These are phyloP conservation scores for Gloeostereum incarnatum DNA, from an alignment of 768 basidiomycete species.

Conservation along the genomic window DNA sequence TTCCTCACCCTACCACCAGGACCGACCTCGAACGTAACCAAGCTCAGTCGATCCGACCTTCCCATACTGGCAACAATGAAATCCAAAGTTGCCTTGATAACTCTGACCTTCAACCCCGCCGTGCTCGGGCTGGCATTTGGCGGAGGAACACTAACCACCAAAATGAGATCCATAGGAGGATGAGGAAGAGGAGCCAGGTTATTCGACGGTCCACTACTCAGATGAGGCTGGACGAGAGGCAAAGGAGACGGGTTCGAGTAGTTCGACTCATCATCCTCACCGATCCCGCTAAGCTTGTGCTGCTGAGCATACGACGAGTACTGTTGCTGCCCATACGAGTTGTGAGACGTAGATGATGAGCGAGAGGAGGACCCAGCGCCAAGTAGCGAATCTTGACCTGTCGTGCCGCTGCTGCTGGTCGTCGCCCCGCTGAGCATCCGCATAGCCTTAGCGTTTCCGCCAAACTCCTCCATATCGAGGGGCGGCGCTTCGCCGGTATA, in stretches of 20 bases:
- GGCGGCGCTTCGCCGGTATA: conserved; percentile 23
- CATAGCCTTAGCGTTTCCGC: conserved; percentile 66
- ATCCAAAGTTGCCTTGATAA: conserved; percentile 83
- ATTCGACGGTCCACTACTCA: conserved; percentile 69
- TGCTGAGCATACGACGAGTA: conserved; percentile 17
- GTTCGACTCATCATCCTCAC: conserved; percentile 59
- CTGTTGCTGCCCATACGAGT: conserved; percentile 33
- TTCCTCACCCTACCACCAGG: conserved; percentile 73
- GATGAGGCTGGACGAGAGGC: conserved; percentile 58
- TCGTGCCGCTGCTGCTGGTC: conserved; percentile 45
- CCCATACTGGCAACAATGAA: conserved; percentile 76
- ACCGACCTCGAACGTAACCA: conserved; percentile 93
- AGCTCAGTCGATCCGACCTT: conserved; percentile 69
- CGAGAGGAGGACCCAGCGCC: conserved; percentile 57
- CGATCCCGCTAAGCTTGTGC: conserved; percentile 55
- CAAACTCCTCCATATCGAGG: conserved; percentile 67
- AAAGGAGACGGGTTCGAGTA: conserved; percentile 36
- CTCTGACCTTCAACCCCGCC: conserved; percentile 77
- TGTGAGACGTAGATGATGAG: conserved; percentile 69
- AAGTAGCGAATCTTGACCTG: conserved; percentile 57
- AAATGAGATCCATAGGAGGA: conserved; percentile 84
- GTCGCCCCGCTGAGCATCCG: conserved; percentile 71
- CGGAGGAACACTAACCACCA: conserved; percentile 83
- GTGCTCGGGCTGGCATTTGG: conserved; percentile 64
- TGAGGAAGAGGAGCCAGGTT: conserved; percentile 77